A percentile compares a stretch with the other conserved stretches of the same genome.
Conservation (phyloP, 2,329 filamentous ascomycete species). For the Monosporascus sp. region DNA sequence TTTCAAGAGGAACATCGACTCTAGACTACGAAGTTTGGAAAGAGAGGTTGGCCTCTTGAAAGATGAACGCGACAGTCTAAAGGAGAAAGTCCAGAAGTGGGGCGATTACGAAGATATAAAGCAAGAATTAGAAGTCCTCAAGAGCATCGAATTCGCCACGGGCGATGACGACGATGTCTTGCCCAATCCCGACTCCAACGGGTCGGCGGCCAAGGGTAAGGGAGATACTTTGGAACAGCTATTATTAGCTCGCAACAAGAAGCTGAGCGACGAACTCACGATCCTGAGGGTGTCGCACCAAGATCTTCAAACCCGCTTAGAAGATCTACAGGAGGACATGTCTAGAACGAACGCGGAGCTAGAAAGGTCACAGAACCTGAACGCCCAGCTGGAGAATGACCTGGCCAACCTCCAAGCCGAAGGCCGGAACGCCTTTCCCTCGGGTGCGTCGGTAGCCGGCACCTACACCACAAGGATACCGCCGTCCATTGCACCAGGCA, state of each 20-base stretch:
- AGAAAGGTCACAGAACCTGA: slow-evolving; percentile 77
- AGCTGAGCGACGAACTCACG: slow-evolving; percentile 88
- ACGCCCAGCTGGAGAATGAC: slow-evolving; percentile 86
- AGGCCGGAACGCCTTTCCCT: slow-evolving; percentile 76
- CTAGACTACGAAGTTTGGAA: slow-evolving; percentile 71
- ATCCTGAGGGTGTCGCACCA: slow-evolving; percentile 90
- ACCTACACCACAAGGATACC: slow-evolving; percentile 76
- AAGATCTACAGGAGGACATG: slow-evolving; percentile 76
- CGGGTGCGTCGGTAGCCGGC: slow-evolving; percentile 85
- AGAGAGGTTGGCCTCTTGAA: slow-evolving; percentile 69
- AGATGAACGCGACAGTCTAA: slow-evolving; percentile 75
- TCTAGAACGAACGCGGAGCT: slow-evolving; percentile 79
- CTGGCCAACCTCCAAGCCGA: slow-evolving; percentile 83
- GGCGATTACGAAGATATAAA: slow-evolving; percentile 95
- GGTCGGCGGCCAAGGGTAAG: slow-evolving; percentile 49
- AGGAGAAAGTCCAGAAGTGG: slow-evolving; percentile 79
- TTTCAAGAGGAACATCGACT: slow-evolving; percentile 70
- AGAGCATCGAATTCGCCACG: slow-evolving; percentile 95
- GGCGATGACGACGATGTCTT: slow-evolving; percentile 71
- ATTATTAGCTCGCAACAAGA: slow-evolving; percentile 89
- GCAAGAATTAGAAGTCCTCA: slow-evolving; percentile 91
- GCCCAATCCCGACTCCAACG: slow-evolving; percentile 42
- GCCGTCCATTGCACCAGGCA: slow-evolving; percentile 52
- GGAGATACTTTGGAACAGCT: slow-evolving; percentile 87
- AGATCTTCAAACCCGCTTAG: slow-evolving; percentile 76